Base-by-base conservation (phyloP, 1,139 yeast genomes). In the Nakaseomyces glabratus region DNA sequence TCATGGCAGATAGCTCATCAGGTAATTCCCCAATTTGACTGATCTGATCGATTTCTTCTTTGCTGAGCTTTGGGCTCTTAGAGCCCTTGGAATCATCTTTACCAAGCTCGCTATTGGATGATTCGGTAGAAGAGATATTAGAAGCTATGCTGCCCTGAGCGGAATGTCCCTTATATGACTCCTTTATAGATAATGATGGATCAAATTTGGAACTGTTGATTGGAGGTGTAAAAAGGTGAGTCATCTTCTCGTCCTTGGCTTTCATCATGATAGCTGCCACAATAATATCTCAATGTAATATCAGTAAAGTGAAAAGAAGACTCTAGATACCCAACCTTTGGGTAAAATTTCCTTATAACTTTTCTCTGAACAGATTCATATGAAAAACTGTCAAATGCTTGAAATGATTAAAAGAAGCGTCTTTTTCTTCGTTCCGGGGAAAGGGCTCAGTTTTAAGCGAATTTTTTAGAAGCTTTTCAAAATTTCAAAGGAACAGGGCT, bases 11-110 rank as follows among this genome's bases (percentile, higher is more conserved):
- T 12, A 65, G 42, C 9, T 55, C 66, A 0, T 44, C 36, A 0
- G 74, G 73, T 12, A 68, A 38, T 14, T 42, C 43, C 4, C 31
- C 20, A 20, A 20, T 10, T 13, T 17, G 20, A 11, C 20, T 34
- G 9, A 51, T 43, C 9, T 37, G 32, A 17, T 43, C 49, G n/a
- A 48, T 45, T 26, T 52, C 56, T 20, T 45, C 51, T 19, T 40
- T 34, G 3, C 45, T 42, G 22, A 49, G 29, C 7, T 23, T 23
- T 11, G 32, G 24, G 2, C 19, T 19, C 7, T 10, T 19, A 7
- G 9, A 7, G 7, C 21, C 21, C 7, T 10, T 19, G 7, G 31
- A 28, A 11, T 25, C 17, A 4, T 14, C 19, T 11, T 20, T 20
- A 5, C 14, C 22, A 11, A 18, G 10, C 8, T 32, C 34, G 10